Evolutionary conservation across 1,139 yeast genomes (phyloP).

Genomic region (Geotrichum siamense): DNA sequence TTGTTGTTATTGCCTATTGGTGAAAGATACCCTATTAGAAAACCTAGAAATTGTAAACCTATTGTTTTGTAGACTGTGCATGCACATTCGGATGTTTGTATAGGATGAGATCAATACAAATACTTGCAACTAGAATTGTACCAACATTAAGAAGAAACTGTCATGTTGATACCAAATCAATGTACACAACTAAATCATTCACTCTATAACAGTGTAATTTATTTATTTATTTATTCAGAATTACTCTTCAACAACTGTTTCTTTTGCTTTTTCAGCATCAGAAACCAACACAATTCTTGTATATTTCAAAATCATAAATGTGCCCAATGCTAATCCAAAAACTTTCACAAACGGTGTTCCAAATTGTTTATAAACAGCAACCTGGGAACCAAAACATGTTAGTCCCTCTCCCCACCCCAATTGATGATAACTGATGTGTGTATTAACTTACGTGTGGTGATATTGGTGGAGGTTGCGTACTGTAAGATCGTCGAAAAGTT

Average conservation of each 20-base stretch:
- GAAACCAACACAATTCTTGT: conserved; percentile 16
- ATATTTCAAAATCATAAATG: conserved; percentile 15
- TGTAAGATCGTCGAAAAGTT: no score
- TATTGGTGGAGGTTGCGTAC: background rate
- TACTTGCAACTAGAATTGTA: no score
- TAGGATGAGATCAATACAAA: no score
- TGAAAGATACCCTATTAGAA: no score
- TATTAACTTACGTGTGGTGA: conserved; percentile 1
- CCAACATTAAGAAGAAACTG: no score
- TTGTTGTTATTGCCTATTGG: no score
- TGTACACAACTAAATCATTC: background rate
- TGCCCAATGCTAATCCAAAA: conserved; percentile 11
- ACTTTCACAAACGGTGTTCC: conserved; percentile 16
- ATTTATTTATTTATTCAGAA: no score
- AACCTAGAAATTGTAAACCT: no score
- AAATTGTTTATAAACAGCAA: conserved; percentile 15
- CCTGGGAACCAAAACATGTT: conserved; percentile 3
- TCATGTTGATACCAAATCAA: no score
- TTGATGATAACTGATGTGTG: background rate
- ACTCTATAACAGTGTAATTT: background rate
- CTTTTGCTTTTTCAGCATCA: conserved; percentile 8
- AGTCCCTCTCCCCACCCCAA: background rate
- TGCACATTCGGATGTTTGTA: no score
- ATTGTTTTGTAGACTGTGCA: no score
- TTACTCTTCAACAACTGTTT: background rate